Evolutionary conservation across 805 yeast genomes (phyloP).

Genomic region (Saccharomycopsis selenospora): DNA sequence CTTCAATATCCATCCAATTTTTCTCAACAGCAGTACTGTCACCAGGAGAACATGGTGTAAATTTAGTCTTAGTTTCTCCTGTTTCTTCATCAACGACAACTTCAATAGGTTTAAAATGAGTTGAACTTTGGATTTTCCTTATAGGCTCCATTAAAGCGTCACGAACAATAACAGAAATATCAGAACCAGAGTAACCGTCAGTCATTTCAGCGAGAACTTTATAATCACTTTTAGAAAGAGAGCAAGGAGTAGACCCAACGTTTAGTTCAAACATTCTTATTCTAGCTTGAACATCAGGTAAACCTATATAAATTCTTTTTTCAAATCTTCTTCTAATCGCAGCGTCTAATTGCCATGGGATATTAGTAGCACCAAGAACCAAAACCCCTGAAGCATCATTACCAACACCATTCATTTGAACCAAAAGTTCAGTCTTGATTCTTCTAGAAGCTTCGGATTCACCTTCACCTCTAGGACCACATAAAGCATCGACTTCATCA

Average conservation of each 20-base stretch:
- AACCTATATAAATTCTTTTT: constrained; percentile 85
- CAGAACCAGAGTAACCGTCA: constrained; percentile 96
- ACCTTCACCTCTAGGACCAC: constrained; percentile 98
- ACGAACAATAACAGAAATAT: constrained; percentile 90
- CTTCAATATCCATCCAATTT: constrained; percentile 88
- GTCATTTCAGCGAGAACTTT: constrained; percentile 84
- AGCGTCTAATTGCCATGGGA: constrained; percentile 98
- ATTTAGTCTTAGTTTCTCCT: constrained; percentile 36
- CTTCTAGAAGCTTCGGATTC: constrained; percentile 95
- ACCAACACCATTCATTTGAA: constrained; percentile 99
- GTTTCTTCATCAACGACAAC: no score
- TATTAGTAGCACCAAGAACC: constrained; percentile 95
- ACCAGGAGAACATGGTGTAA: constrained; percentile 98
- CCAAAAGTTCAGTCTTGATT: constrained; percentile 90
- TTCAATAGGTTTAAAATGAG: constrained; percentile 78
- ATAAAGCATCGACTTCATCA: constrained; percentile 95
- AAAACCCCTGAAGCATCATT: constrained; percentile 88
- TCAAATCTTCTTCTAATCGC: constrained; percentile 97
- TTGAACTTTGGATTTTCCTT: constrained; percentile 89
- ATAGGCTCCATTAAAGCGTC: constrained; percentile 98
- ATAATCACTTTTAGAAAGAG: constrained; percentile 64
- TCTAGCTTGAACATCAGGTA: constrained; percentile 92
- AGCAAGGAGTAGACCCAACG: constrained; percentile 85
- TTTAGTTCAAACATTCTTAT: constrained; percentile 90
- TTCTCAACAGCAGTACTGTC: constrained; percentile 76